Percentiles rank a stretch among this genome's conserved stretches.
Evolutionary conservation across 192 early-diverging fungal genomes (phyloP).

Genomic region (Gaertneriomyces semiglobifer): DNA sequence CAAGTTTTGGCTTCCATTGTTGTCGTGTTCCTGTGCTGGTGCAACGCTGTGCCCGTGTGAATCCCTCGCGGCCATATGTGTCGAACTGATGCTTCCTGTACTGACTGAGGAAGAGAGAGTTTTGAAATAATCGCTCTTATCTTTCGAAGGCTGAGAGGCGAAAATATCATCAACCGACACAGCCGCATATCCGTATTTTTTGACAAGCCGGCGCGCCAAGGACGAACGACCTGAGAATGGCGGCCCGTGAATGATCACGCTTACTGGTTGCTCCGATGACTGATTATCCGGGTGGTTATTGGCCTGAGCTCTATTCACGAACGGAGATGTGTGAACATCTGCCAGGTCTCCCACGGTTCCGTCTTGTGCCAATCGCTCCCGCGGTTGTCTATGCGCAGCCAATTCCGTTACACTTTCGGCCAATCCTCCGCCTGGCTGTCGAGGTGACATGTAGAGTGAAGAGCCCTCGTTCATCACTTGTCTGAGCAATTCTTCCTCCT

Average conservation of each 20-base stretch:
- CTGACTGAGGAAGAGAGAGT: too few species aligned
- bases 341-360: constrained; percentile 41
- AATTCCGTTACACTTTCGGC: constrained; percentile 28
- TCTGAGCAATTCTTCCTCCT: constrained; percentile 51
- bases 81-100: too few species aligned
- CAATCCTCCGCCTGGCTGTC: constrained; percentile 42
- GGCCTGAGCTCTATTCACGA: background rate
- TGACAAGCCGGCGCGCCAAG: constrained; percentile 39
- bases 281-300: background rate
- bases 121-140: too few species aligned
- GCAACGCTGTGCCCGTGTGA: background rate
- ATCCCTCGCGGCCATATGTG: too few species aligned
- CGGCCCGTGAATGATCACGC: constrained; percentile 52
- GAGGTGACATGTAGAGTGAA: constrained; percentile 43
- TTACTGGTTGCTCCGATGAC: constrained; percentile 4
- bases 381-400: too few species aligned
- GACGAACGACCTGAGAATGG: constrained; percentile 52
- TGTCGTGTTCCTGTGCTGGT: constrained; percentile 3
- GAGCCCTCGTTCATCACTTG: constrained; percentile 27
- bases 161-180: constrained; percentile 50
- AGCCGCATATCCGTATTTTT: constrained; percentile 31
- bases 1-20: background rate
- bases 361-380: too few species aligned
- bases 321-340: constrained; percentile 9
- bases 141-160: constrained; percentile 19